Conservation (phyloP, 495 filamentous ascomycete genomes). For the Xylaria intraflava region DNA sequence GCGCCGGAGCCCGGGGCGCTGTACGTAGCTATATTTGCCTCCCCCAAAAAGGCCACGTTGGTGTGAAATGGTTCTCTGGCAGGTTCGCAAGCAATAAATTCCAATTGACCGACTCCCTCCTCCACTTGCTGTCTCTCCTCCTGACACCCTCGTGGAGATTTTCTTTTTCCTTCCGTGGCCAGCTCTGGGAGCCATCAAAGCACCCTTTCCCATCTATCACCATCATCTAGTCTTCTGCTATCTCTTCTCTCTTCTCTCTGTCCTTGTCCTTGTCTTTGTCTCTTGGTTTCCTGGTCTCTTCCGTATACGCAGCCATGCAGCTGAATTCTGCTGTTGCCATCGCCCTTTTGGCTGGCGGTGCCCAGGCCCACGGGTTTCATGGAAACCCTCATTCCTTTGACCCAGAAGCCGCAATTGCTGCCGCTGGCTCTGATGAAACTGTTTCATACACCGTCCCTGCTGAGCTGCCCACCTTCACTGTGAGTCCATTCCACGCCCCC, state of each 20-base stretch:
- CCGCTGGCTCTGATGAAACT: constrained; percentile 30
- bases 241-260: too few relatives aligned
- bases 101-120: constrained; percentile 5
- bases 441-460: constrained; percentile 13
- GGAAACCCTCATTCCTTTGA: constrained; percentile 36
- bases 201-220: constrained; percentile 1
- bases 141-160: constrained; percentile 10
- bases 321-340: constrained; percentile 72
- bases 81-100: constrained; percentile 14
- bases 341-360: constrained; percentile 60
- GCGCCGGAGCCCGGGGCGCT: background rate
- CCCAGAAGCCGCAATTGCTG: constrained; percentile 46
- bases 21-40: background rate
- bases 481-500: constrained; percentile 42
- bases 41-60: constrained; percentile 15
- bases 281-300: background rate
- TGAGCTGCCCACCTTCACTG: constrained; percentile 80
- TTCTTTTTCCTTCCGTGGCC: constrained; percentile 4
- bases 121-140: constrained; percentile 8
- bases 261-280: constrained; percentile 12
- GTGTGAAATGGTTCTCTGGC: constrained; percentile 6
- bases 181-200: constrained; percentile 9
- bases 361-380: constrained; percentile 64
- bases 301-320: constrained; percentile 48
- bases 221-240: constrained; percentile 8